A percentile compares a stretch with the other conserved stretches of the same genome.
These are phyloP conservation scores for Lentinus tigrinus DNA, from an alignment of 768 basidiomycete species.

Conservation along the genomic window DNA sequence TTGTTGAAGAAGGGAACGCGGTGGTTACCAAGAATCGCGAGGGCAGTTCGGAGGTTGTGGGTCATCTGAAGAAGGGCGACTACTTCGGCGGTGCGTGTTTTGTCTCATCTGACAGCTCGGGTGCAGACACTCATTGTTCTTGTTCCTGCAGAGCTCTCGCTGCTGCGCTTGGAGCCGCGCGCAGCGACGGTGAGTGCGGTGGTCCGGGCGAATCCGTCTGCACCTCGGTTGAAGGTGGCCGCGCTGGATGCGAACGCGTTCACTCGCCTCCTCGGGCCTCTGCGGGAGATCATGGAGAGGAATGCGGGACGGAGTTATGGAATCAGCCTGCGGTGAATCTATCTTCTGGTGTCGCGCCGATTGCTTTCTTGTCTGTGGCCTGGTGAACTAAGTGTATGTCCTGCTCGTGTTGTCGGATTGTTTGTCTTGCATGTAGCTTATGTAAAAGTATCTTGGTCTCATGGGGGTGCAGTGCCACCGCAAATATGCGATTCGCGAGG, in stretches of 20 bases:
- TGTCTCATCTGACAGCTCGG: neutral
- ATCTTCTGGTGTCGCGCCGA: neutral
- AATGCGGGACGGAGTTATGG: slow-evolving; percentile 77
- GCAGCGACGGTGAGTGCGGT: slow-evolving; percentile 95
- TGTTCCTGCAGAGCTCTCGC: slow-evolving; percentile 70
- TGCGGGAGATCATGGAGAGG: slow-evolving; percentile 91
- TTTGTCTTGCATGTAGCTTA: slow-evolving; percentile 13
- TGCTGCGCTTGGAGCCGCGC: slow-evolving; percentile 84
- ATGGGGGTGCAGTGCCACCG: neutral
- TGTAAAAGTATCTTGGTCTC: slow-evolving; percentile 3
- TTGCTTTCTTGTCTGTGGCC: neutral
- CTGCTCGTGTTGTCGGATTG: neutral
- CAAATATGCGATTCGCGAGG: too few species aligned
- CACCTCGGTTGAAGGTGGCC: slow-evolving; percentile 84
- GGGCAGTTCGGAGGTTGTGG: slow-evolving; percentile 64
- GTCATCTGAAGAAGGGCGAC: slow-evolving; percentile 82
- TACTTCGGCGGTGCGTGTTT: slow-evolving; percentile 88
- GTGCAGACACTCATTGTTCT: slow-evolving; percentile 7
- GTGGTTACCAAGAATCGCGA: slow-evolving; percentile 75
- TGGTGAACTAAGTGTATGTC: neutral
- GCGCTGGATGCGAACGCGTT: slow-evolving; percentile 92
- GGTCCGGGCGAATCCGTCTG: slow-evolving; percentile 43
- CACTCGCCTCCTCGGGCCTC: slow-evolving; percentile 87
- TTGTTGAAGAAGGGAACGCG: slow-evolving; percentile 93
- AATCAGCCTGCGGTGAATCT: slow-evolving; percentile 4